Conservation (phyloP, 305 asterid species). For the Fraxinus angustifolia region DNA sequence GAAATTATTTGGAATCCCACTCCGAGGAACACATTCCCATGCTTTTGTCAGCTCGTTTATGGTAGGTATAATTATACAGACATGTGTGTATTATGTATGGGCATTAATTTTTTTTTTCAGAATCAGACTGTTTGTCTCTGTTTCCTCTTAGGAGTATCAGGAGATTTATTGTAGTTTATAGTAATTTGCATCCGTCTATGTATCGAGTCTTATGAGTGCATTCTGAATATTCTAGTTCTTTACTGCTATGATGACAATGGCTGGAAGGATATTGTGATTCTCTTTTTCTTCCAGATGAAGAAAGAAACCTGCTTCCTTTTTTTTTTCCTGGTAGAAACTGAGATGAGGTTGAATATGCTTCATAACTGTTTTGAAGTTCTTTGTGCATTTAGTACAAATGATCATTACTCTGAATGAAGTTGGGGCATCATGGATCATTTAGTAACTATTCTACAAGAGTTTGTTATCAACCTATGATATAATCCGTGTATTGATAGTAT, state of each 20-base stretch:
- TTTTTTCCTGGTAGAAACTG: conserved; percentile 1
- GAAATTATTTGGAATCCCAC: conserved; percentile 94
- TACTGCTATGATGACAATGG: background rate
- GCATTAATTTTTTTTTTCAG: background rate
- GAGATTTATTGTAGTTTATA: conserved; percentile 5
- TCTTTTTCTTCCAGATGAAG: background rate
- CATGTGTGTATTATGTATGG: background rate
- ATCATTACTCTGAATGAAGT: background rate
- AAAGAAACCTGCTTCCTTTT: background rate
- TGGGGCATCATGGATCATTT: conserved; percentile 5
- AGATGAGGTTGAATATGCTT: conserved; percentile 2
- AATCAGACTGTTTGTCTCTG: background rate
- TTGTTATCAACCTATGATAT: background rate
- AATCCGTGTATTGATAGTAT: background rate
- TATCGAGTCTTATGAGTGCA: background rate
- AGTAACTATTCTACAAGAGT: conserved; percentile 5
- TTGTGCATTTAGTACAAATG: background rate
- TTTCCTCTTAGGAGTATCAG: background rate
- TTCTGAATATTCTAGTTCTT: background rate
- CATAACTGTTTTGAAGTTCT: conserved; percentile 5
- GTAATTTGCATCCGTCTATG: conserved; percentile 1
- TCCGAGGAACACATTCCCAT: conserved; percentile 98
- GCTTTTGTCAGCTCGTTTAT: conserved; percentile 95
- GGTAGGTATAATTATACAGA: conserved; percentile 46
- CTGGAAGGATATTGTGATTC: background rate